Evolutionary conservation across 352 stramenopile species (phyloP).

Genomic region (Pythium sp.): DNA sequence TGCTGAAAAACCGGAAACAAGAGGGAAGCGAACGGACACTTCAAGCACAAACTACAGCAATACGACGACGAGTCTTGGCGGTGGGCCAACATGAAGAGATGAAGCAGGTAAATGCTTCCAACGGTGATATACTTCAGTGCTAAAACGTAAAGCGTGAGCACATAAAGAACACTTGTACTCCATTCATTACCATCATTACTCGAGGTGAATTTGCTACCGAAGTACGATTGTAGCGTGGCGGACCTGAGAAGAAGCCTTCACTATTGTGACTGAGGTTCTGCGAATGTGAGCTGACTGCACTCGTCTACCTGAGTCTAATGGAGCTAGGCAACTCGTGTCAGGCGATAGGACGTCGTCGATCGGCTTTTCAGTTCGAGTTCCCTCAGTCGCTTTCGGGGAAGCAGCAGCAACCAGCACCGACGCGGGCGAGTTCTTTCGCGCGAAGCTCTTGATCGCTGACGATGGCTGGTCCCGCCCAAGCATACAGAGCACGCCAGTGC

Average conservation of each 20-base stretch:
- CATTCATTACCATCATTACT: too few relatives aligned
- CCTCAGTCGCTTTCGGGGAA: not conserved
- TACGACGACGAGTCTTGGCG: not conserved
- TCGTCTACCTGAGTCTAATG: not conserved
- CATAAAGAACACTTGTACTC: too few relatives aligned
- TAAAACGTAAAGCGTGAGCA: not conserved
- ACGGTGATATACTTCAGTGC: not conserved
- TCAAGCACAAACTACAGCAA: not conserved
- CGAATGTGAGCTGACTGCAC: not conserved
- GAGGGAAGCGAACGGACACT: not conserved
- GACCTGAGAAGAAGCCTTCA: not conserved
- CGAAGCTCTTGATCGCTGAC: not conserved
- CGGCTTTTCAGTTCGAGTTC: not conserved
- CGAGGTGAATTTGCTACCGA: not conserved
- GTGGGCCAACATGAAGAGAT: not conserved
- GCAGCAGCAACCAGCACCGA: not conserved
- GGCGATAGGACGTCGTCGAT: too few relatives aligned
- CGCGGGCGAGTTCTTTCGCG: not conserved
- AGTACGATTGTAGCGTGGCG: not conserved
- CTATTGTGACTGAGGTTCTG: not conserved
- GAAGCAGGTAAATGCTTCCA: not conserved
- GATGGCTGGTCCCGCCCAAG: not conserved
- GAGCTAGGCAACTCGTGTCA: too few relatives aligned
- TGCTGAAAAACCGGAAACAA: not conserved
- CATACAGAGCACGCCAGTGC: not conserved